Base-by-base conservation (phyloP, 1,139 yeast genomes). In the Torulaspora pretoriensis region DNA sequence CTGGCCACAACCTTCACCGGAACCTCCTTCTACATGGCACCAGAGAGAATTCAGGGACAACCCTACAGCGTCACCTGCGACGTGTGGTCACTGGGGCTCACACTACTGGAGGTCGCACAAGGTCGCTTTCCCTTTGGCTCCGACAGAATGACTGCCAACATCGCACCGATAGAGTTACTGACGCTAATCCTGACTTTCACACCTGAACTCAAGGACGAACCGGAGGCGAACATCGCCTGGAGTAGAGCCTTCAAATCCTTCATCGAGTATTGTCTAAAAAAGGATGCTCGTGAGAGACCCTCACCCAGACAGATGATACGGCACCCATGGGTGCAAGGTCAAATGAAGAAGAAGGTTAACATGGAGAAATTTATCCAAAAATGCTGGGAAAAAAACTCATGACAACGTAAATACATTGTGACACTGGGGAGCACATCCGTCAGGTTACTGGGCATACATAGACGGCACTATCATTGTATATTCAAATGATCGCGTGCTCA, bases 11-110 rank as follows among this genome's bases (percentile, higher is more conserved):
- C 98, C 0, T 92, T 90, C 62, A 94, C 96, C 0, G 98, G 98
- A 0, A 92, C 98, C 0, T 90, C 95, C 17, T 90, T 87, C 64
- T 92, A 92, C 65, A 92, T 92, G 98, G 97, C 97, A 0, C 98
- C 98, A 0, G 98, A 92, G 64, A 75, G 98, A 57, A 89, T 92
- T 38, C 87, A 86, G 70, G 97, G 97, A 27, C 90, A 88, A 59
- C 92, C 96, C 1, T 92, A 92, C 60, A 83, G 95, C 9, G 96
- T 90, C 2, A 86, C 96, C 2, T 83, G 95, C 56, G 98, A 92
- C 63, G 92, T 92, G 13, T 92, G 98, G 98, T 89, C 97, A 1
- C 69, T 92, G 28, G 98, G 98, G 0, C 71, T 92, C 49, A 89
- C 97, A 0, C 68, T 92, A 42, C 72, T 92, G 62, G 98, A 92